phyloP scores from a whole-genome alignment of 2,329 filamentous ascomycete species.

The Epichloe uncinata region DNA sequence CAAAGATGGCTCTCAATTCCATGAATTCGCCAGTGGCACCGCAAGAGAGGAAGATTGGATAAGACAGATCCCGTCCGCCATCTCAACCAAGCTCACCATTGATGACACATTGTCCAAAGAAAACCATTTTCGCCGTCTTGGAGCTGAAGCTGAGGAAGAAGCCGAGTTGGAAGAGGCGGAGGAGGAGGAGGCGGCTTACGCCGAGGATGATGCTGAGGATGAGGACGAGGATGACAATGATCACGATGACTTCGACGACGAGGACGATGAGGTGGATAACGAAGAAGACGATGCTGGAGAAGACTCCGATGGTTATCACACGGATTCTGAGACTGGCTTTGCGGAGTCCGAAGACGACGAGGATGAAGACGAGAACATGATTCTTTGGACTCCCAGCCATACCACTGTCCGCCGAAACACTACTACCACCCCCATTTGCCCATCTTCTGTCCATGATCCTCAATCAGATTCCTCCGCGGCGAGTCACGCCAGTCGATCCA shows the following conservation, averaged over 20 bases:
- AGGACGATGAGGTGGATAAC: slow-evolving; percentile 37
- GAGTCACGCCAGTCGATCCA: slow-evolving; percentile 19
- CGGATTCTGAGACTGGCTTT: slow-evolving; percentile 55
- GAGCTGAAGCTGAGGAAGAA: slow-evolving; percentile 84
- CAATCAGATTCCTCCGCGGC: slow-evolving; percentile 50
- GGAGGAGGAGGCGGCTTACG: slow-evolving; percentile 25
- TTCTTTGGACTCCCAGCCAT: slow-evolving; percentile 40
- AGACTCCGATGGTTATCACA: slow-evolving; percentile 58
- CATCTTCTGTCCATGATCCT: slow-evolving; percentile 29
- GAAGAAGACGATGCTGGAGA: slow-evolving; percentile 42
- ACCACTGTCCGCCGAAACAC: slow-evolving; percentile 24
- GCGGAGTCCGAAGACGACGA: slow-evolving; percentile 56
- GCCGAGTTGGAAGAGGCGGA: slow-evolving; percentile 62
- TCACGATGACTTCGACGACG: slow-evolving; percentile 34
- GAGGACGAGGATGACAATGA: slow-evolving; percentile 40
- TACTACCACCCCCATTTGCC: slow-evolving; percentile 18
- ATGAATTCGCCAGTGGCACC: slow-evolving; percentile 80
- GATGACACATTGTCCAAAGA: slow-evolving; percentile 85
- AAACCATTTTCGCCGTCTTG: slow-evolving; percentile 72
- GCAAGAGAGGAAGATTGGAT: slow-evolving; percentile 88
- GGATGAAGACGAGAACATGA: slow-evolving; percentile 51
- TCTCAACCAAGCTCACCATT: slow-evolving; percentile 65
- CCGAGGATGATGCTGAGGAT: slow-evolving; percentile 34
- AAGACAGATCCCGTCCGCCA: slow-evolving; percentile 48
- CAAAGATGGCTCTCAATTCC: slow-evolving; percentile 53